A percentile compares a stretch with the other conserved stretches of the same genome.
phyloP scores from a whole-genome alignment of 306 rosid species.

The Cucumis hystrix region DNA sequence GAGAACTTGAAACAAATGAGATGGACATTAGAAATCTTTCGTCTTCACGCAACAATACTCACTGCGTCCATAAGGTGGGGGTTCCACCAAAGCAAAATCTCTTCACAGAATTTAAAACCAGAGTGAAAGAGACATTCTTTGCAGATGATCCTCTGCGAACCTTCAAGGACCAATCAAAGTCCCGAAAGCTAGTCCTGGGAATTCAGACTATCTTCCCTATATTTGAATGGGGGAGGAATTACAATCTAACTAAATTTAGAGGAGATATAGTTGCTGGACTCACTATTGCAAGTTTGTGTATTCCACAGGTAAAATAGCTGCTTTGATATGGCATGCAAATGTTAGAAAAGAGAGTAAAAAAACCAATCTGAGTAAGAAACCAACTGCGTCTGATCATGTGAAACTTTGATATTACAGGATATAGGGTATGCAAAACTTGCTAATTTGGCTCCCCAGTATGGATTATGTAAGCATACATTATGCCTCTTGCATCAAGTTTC shows the following conservation, averaged over 20 bases:
- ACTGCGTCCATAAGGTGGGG: slow-evolving; percentile 50
- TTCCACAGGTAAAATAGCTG: slow-evolving; percentile 68
- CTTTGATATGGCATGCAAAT: background rate
- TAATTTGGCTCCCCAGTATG: slow-evolving; percentile 76
- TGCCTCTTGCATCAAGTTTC: background rate
- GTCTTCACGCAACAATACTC: slow-evolving; percentile 16
- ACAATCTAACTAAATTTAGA: slow-evolving; percentile 51
- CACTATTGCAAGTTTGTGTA: slow-evolving; percentile 95
- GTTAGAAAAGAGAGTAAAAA: background rate
- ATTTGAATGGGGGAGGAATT: slow-evolving; percentile 57
- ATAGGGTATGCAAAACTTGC: slow-evolving; percentile 90
- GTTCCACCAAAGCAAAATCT: slow-evolving; percentile 70
- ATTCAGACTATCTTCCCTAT: slow-evolving; percentile 73
- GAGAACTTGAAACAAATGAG: slow-evolving; percentile 26
- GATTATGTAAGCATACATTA: slow-evolving; percentile 50
- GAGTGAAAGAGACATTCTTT: slow-evolving; percentile 71
- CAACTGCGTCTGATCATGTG: slow-evolving; percentile 9
- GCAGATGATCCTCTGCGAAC: slow-evolving; percentile 76
- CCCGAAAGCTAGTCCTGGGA: slow-evolving; percentile 54
- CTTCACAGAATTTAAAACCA: slow-evolving; percentile 52
- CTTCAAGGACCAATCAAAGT: slow-evolving; percentile 65
- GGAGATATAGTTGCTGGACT: slow-evolving; percentile 82
- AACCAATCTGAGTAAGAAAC: background rate
- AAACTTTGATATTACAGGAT: slow-evolving; percentile 38
- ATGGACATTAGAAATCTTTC: slow-evolving; percentile 29